Conservation (phyloP, 192 early-diverging fungal genomes). For the Backusella psychrophila region DNA sequence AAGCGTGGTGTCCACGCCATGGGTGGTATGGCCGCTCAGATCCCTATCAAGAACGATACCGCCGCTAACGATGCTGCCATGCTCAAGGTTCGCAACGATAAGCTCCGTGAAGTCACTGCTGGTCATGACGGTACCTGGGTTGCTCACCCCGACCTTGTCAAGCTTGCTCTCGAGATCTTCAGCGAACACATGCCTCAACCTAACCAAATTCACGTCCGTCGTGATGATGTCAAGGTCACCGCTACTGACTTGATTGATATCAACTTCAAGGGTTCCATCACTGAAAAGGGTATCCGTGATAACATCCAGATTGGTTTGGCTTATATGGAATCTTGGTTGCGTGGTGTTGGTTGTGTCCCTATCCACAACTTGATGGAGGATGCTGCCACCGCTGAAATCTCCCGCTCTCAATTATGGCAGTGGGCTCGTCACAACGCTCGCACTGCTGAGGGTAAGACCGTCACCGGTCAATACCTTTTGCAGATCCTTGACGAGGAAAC, state of each 20-base stretch:
- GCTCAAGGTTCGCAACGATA: conserved; percentile 93
- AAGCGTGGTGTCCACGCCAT: conserved; percentile 98
- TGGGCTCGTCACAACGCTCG: conserved; percentile 88
- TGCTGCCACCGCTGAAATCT: conserved; percentile 97
- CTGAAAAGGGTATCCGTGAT: conserved; percentile 86
- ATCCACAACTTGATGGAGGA: conserved; percentile 99
- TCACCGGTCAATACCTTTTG: conserved; percentile 77
- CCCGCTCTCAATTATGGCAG: conserved; percentile 95
- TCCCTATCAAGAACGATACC: conserved; percentile 94
- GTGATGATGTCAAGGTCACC: conserved; percentile 87
- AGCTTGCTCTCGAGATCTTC: conserved; percentile 86
- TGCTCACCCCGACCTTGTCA: conserved; percentile 95
- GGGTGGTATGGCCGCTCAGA: conserved; percentile 99
- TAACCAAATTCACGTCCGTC: conserved; percentile 92
- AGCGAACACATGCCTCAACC: conserved; percentile 94
- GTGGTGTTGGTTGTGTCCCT: conserved; percentile 93
- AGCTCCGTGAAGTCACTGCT: conserved; percentile 92
- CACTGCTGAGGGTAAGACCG: conserved; percentile 76
- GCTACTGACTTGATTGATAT: conserved; percentile 83
- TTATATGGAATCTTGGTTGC: conserved; percentile 97
- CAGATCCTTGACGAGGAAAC: conserved; percentile 90
- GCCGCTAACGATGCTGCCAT: conserved; percentile 89
- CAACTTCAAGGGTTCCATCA: conserved; percentile 72
- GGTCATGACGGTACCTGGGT: conserved; percentile 98
- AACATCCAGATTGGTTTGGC: conserved; percentile 91